phyloP scores from a whole-genome alignment of 2,329 filamentous ascomycete species.

The Exserohilum turcica region DNA sequence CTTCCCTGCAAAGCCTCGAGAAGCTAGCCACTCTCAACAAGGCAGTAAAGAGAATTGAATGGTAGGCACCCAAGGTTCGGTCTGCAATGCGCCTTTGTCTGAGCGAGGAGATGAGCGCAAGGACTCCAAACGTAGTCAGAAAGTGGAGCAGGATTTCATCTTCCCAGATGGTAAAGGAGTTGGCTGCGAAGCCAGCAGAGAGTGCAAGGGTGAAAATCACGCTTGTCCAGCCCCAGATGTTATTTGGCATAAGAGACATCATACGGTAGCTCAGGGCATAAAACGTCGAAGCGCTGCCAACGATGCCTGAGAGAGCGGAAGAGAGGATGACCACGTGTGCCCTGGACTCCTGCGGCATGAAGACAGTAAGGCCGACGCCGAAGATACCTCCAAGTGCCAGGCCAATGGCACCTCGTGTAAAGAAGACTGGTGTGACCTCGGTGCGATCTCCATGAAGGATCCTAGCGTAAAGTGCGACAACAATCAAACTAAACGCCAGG shows the following conservation, averaged over 20 bases:
- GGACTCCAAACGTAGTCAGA: slow-evolving; percentile 81
- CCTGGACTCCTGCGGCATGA: slow-evolving; percentile 47
- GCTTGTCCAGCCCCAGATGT: slow-evolving; percentile 86
- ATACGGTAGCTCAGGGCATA: slow-evolving; percentile 51
- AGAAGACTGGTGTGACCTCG: slow-evolving; percentile 59
- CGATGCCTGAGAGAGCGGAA: slow-evolving; percentile 47
- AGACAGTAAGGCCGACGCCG: slow-evolving; percentile 53
- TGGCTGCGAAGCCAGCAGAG: slow-evolving; percentile 92
- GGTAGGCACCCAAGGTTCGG: slow-evolving; percentile 77
- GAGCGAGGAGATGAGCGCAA: slow-evolving; percentile 75
- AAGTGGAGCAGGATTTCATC: slow-evolving; percentile 94
- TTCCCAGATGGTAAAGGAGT: slow-evolving; percentile 99
- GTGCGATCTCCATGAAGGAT: slow-evolving; percentile 59
- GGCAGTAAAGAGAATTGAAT: slow-evolving; percentile 81
- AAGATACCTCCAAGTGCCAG: slow-evolving; percentile 50
- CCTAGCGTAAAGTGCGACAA: slow-evolving; percentile 75
- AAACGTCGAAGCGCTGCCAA: slow-evolving; percentile 50
- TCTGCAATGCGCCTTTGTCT: slow-evolving; percentile 70
- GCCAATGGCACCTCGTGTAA: slow-evolving; percentile 58
- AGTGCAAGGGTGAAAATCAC: slow-evolving; percentile 81
- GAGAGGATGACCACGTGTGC: slow-evolving; percentile 50
- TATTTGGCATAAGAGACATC: slow-evolving; percentile 66
- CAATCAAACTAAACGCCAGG: slow-evolving; percentile 68
- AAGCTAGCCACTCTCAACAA: slow-evolving; percentile 81
- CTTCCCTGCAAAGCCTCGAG: slow-evolving; percentile 91